Percentiles rank a stretch among this genome's conserved stretches.
Conservation (phyloP, 176 grass and related monocot species). For the Eremochloa ophiuroides region DNA sequence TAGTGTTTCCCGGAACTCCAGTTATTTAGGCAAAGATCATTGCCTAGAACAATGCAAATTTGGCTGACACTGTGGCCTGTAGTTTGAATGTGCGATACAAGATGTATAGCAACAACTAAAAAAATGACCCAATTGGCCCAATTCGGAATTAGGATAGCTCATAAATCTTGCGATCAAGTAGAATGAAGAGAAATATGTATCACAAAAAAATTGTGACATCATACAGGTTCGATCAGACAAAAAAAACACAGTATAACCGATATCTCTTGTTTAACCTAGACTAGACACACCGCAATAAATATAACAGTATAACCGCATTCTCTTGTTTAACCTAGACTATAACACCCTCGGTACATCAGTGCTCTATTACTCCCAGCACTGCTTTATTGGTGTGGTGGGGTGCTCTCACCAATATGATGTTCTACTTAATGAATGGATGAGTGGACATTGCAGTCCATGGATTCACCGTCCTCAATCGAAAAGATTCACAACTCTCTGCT, state of each 20-base stretch:
- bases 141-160: neutral
- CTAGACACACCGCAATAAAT: no score
- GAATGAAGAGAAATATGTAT: neutral
- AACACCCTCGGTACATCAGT: constrained; percentile 5
- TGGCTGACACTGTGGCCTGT: neutral
- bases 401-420: neutral
- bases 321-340: neutral
- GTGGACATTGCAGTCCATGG: neutral
- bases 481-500: constrained; percentile 2
- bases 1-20: neutral
- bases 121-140: no score
- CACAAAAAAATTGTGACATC: neutral
- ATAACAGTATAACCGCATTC: neutral
- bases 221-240: neutral
- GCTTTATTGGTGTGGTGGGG: neutral
- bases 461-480: constrained; percentile 9
- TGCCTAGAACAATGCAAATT: neutral
- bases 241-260: neutral
- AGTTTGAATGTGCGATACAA: neutral
- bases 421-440: neutral
- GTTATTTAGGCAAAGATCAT: neutral
- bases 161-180: neutral
- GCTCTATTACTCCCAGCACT: neutral
- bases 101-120: neutral
- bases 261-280: neutral